Base-by-base conservation (phyloP, 73 alveolate species). In the Stentor coeruleus region DNA sequence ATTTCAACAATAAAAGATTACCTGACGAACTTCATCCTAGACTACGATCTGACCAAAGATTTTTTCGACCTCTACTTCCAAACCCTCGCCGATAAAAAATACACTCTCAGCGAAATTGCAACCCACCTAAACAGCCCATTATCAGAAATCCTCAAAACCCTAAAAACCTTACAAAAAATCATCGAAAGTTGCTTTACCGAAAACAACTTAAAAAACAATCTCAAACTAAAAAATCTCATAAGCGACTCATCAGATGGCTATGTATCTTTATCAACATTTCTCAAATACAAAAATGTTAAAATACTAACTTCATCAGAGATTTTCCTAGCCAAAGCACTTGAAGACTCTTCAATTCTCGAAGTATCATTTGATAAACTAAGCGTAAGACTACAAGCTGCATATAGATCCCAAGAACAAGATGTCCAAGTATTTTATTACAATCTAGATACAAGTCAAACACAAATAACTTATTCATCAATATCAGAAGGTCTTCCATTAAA, bases 331-430 rank as follows among this genome's bases (percentile, higher is more conserved):
- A 20, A 20, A 11, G 36, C 79, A 2, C 79, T 66, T 0, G 37
- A 66, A 66, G 79, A 66, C 79, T 66, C 79, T 20, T 28, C n/a
- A 26, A 26, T 31, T 66, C 39, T 66, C 14, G 79, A 66, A 66
- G 40, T 66, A 0, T 66, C 79, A 20, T 37, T 40, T 20, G 79
- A 66, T 2, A 66, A 66, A 66, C 14, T 15, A 1, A 66, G 33
- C 33, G 79, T 66, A 0, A 66, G 37, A 66, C 15, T n/a, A 57
- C 15, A 20, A 20, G 79, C 39, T 66, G 40, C 79, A 26, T 26
- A 11, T 15, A 20, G 40, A 20, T n/a, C n/a, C n/a, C 40, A 66
- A 2, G 49, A 37, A 28, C 42, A 66, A 66, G 79, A 31, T 14
- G 26, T 33, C 0, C 79, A 66, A 40, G 11, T 31, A 26, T 20